Base-by-base conservation (phyloP, 2,329 filamentous ascomycete genomes). In the Chalara sp. region DNA sequence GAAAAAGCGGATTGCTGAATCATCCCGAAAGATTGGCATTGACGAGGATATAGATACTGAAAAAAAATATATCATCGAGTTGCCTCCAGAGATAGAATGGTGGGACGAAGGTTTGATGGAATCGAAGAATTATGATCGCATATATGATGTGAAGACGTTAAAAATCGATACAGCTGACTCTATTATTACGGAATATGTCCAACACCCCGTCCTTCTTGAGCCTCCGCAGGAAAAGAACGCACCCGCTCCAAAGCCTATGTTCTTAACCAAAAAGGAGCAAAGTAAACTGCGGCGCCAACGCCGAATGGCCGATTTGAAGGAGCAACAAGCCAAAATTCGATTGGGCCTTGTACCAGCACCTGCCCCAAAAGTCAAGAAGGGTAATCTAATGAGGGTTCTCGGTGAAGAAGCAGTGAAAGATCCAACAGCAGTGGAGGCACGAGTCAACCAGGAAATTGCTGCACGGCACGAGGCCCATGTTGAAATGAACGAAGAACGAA, bases 371-470 rank as follows among this genome's bases (percentile, higher is more conserved):
- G 89, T 99, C 60, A 97, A 96, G 72, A 95, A 95, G 69, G 88
- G 86, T 52, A 99, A 99, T 68, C 80, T 99, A 65, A 99, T 99
- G 93, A 86, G 91, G 52, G 93, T 99, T 32, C 77, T 96, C 50
- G 93, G 93, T 56, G 89, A 96, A 53, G 65, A 67, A 52, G 85
- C 85, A 13, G 92, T 99, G 58, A 95, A 96, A 65, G 93, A 99
- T 69, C 93, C 93, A 6, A 99, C 95, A 1, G 93, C 93, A 4
- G 93, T 99, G 44, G 93, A 99, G 71, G 89, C 90, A 47, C 84
- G 89, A 29, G 93, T 99, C 47, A 96, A 95, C 67, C 80, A 85
- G 48, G 90, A 99, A 68, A 96, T 99, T 58, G 86, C 86, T 31
- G 90, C 95, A 56, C 87, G 93, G 41, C 83, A 86, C 52, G 78